Evolutionary conservation across 768 basidiomycete genomes (phyloP), one percentile per base, ranked within the genome.

Genomic region (Punctularia strigosozonata): DNA sequence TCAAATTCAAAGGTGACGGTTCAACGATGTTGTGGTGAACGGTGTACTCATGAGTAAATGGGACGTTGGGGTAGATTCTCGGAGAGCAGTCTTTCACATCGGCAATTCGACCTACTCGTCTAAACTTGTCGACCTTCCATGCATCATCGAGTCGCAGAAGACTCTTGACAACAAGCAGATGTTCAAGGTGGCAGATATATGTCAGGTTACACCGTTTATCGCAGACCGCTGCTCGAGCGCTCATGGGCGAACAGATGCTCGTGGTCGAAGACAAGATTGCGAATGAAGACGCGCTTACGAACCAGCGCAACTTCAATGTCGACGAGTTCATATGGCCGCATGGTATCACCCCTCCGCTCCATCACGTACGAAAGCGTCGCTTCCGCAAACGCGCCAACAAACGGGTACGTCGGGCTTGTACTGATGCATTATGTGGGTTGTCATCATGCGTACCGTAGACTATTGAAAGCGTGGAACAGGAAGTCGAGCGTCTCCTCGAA

Each of bases 1-100:
- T 99, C 72, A 95, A 94, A 62, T 98, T 99, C 57, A 89, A 95
- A 63, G 91, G 91, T 89, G 50, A n/a, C n/a, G n/a, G n/a, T n/a
- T n/a, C n/a, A n/a, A n/a, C n/a, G n/a, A n/a, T n/a, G n/a, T n/a
- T n/a, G n/a, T n/a, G n/a, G n/a, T n/a, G n/a, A n/a, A n/a, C n/a
- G n/a, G n/a, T n/a, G n/a, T n/a, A n/a, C n/a, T n/a, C n/a, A n/a
- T n/a, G n/a, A n/a, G n/a, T n/a, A n/a, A n/a, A n/a, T n/a, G n/a
- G n/a, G n/a, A n/a, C n/a, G n/a, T n/a, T n/a, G n/a, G 25, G 25
- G 10, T 44, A 95, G 95, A 99, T 55, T 86, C 90, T 40, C 75
- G 95, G 34, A 65, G 94, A 43, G 95, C 86, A 7, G 69, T 85
- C 25, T 90, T 99, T 56, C 88, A 91, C 57, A 69, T 92, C 18